Evolutionary conservation across 352 stramenopile genomes (phyloP).

Genomic region (Phytophthora boehmeriae): DNA sequence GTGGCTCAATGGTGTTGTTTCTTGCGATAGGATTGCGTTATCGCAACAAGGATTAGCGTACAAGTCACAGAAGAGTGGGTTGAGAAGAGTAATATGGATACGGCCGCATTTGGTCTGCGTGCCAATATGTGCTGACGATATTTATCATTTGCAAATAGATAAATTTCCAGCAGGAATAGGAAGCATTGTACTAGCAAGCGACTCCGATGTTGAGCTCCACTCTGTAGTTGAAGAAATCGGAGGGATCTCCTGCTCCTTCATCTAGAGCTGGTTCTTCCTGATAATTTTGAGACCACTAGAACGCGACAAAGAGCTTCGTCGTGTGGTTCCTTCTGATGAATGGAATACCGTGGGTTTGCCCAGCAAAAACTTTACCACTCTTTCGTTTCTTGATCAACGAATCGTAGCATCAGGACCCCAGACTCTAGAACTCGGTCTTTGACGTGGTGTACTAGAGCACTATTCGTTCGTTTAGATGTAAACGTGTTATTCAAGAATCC

Average conservation of each 20-base stretch:
- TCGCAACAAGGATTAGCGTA: no score
- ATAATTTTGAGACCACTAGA: conserved; percentile 47
- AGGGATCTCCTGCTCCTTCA: conserved; percentile 29
- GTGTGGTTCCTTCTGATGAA: conserved; percentile 51
- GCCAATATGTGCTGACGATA: no score
- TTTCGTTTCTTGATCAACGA: conserved; percentile 33
- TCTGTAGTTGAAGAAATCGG: neutral
- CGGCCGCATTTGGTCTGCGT: no score
- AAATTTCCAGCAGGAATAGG: no score
- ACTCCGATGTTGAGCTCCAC: conserved; percentile 8
- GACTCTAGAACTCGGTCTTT: conserved; percentile 42
- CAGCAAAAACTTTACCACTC: conserved; percentile 40
- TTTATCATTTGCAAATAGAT: no score
- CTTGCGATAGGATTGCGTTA: no score
- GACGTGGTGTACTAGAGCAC: conserved; percentile 40
- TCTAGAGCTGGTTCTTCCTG: conserved; percentile 45
- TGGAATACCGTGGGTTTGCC: conserved; percentile 41
- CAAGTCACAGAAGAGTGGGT: no score
- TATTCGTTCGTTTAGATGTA: conserved; percentile 38
- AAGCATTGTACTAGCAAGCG: conserved; percentile 7
- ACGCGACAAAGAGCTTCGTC: conserved; percentile 69
- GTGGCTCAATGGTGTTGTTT: no score
- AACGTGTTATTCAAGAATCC: conserved; percentile 57
- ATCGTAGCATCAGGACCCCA: conserved; percentile 53
- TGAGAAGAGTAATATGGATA: no score